Conservation (phyloP, 768 basidiomycete genomes). For the Sarcodon sp. region DNA sequence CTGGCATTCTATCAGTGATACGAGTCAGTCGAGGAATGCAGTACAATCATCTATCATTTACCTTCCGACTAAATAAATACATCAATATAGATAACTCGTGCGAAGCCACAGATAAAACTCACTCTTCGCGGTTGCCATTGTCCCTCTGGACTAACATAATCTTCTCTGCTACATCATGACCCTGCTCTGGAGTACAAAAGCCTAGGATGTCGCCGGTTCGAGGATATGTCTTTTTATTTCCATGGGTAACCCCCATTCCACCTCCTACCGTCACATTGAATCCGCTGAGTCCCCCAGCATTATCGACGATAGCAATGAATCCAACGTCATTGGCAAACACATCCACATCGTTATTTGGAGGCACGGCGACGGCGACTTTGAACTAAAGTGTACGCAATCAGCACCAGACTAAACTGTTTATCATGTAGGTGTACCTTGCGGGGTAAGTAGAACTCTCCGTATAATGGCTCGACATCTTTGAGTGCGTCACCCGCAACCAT, state of each 20-base stretch:
- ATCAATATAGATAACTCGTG: not conserved
- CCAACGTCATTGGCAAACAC: conserved; percentile 94
- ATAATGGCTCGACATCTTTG: conserved; percentile 93
- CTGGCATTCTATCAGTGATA: conserved; percentile 51
- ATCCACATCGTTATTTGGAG: conserved; percentile 94
- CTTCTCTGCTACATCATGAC: conserved; percentile 77
- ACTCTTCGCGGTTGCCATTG: conserved; percentile 92
- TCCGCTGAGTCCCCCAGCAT: conserved; percentile 66
- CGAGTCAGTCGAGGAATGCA: not conserved
- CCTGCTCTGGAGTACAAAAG: conserved; percentile 85
- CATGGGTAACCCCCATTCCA: conserved; percentile 99
- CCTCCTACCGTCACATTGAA: conserved; percentile 94
- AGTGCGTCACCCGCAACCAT: conserved; percentile 87
- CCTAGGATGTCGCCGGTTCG: conserved; percentile 80
- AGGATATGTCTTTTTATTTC: conserved; percentile 98
- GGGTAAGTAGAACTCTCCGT: conserved; percentile 94
- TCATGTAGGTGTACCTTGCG: conserved; percentile 52
- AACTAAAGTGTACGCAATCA: conserved; percentile 39
- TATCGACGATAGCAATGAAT: conserved; percentile 85
- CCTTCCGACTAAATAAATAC: conserved; percentile 36
- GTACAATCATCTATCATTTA: conserved; percentile 10
- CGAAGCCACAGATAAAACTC: conserved; percentile 17
- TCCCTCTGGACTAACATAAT: conserved; percentile 92
- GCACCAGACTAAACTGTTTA: not conserved
- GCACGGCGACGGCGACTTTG: conserved; percentile 94